Percentiles rank a stretch among this genome's conserved stretches.
These are phyloP conservation scores for Calonectria hawksworthii DNA, from an alignment of 2,329 filamentous ascomycete species.

Conservation along the genomic window DNA sequence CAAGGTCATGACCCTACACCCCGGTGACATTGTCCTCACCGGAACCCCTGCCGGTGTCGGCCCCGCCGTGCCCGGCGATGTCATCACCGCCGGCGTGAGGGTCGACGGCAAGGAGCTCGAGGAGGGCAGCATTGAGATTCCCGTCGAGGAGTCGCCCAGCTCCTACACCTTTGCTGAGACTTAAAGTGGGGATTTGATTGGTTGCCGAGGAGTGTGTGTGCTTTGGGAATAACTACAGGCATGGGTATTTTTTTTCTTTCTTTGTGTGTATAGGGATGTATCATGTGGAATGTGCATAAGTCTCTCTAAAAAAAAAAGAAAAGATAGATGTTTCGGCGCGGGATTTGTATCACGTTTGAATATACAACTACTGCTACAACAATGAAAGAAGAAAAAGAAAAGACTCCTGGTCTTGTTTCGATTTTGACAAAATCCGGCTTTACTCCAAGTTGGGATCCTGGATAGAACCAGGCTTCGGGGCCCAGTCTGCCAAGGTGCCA, in stretches of 20 bases:
- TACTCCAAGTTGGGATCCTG: conserved; percentile 68
- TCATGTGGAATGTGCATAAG: conserved; percentile 5
- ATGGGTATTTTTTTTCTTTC: not conserved
- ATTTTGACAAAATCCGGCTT: not conserved
- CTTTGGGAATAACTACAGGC: conserved; percentile 4
- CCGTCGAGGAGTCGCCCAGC: conserved; percentile 83
- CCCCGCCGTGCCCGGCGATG: conserved; percentile 84
- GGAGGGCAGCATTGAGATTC: conserved; percentile 87
- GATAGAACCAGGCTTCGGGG: conserved; percentile 72
- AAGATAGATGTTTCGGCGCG: conserved; percentile 13
- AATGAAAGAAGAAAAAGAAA: not conserved
- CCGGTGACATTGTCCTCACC: conserved; percentile 94
- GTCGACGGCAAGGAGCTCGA: conserved; percentile 86
- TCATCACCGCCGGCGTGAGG: conserved; percentile 86
- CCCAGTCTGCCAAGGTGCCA: conserved; percentile 80
- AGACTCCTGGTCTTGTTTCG: not conserved
- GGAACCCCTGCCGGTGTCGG: conserved; percentile 98
- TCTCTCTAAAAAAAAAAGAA: not conserved
- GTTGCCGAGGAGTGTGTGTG: not conserved
- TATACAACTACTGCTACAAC: conserved; percentile 24
- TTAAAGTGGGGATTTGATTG: conserved; percentile 50
- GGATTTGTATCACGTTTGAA: conserved; percentile 9
- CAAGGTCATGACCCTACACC: conserved; percentile 92
- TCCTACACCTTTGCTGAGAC: conserved; percentile 84
- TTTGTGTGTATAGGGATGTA: not conserved